phyloP scores from a whole-genome alignment of 2,329 filamentous ascomycete species.

The Magnaporthales sp. region DNA sequence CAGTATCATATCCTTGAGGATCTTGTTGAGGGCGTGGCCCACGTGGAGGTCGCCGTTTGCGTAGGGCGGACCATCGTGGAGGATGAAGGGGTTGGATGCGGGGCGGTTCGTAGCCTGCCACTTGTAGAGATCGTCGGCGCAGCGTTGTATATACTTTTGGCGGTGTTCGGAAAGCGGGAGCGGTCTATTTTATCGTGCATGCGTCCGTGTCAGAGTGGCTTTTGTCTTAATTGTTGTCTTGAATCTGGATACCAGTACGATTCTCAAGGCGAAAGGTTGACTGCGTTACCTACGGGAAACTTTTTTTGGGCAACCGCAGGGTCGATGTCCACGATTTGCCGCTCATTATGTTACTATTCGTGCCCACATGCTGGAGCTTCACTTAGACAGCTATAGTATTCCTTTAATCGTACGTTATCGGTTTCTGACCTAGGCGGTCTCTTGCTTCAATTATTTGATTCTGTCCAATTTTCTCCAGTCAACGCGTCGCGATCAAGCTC shows the following conservation, averaged over 20 bases:
- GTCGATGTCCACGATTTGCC: constrained; percentile 63
- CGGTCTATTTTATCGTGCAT: constrained; percentile 27
- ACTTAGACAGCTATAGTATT: background rate
- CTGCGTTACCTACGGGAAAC: constrained; percentile 51
- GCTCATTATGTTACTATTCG: constrained; percentile 22
- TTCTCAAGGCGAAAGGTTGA: constrained; percentile 9
- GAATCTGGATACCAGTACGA: background rate
- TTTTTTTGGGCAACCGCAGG: constrained; percentile 65
- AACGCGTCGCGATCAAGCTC: background rate
- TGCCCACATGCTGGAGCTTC: constrained; percentile 5
- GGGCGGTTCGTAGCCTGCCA: constrained; percentile 64
- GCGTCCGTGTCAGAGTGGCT: background rate
- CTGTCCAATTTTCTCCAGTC: background rate
- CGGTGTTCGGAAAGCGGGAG: constrained; percentile 41
- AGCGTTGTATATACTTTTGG: constrained; percentile 59
- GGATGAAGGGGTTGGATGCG: constrained; percentile 54
- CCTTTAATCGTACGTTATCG: background rate
- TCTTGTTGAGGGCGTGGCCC: constrained; percentile 93
- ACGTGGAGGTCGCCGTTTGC: constrained; percentile 89
- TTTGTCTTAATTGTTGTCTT: background rate
- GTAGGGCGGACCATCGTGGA: constrained; percentile 96
- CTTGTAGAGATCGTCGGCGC: constrained; percentile 78
- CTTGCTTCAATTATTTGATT: background rate
- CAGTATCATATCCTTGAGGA: constrained; percentile 89
- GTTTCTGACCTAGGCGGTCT: background rate